Base-by-base conservation (phyloP, 108 stramenopile species). In the Asterionellopsis glacialis region DNA sequence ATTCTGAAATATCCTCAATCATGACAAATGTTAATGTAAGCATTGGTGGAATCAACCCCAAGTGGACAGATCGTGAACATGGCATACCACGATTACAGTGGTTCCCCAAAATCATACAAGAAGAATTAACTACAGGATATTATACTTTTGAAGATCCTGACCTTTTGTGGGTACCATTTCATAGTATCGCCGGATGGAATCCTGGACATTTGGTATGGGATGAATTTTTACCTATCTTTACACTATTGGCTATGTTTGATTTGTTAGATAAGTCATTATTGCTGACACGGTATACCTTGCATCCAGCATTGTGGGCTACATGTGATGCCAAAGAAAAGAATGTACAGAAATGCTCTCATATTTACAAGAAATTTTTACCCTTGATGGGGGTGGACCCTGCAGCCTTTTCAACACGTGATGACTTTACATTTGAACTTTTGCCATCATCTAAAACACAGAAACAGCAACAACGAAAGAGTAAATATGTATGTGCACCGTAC, bases 171-270 rank as follows among this genome's bases (percentile, higher is more conserved):
- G 59, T 82, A 15, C 81, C 81, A 33, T 81, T 76, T 71, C 84
- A 85, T 59, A 72, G 74, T 40, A 55, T 85, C 44, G 76, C 79
- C 0, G 77, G 68, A 7, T 73, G 63, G 43, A 85, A 81, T 61
- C 57, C 61, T 6, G 80, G 80, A 43, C 80, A 81, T 63, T 63
- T 76, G 51, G 68, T 84, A 2, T 84, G 77, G 75, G 83, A 84
- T 48, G 77, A 84, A 53, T 79, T 79, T 40, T 53, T 85, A 22
- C 64, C 80, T 15, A 52, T 81, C 19, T 81, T 51, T 52, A 81
- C 65, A 18, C 55, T 85, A 2, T 24, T 77, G 40, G 63, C 61
- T 15, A 69, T 72, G 23, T 85, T 76, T 68, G 62, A 56, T 11
- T 57, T 77, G 24, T 10, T 16, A 3, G 52, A 27, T n/a, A 22